A percentile compares a stretch with the other conserved stretches of the same genome.
These are phyloP conservation scores for Sporisorium scitamineum DNA, from an alignment of 1,284 basidiomycete species.

Conservation along the genomic window DNA sequence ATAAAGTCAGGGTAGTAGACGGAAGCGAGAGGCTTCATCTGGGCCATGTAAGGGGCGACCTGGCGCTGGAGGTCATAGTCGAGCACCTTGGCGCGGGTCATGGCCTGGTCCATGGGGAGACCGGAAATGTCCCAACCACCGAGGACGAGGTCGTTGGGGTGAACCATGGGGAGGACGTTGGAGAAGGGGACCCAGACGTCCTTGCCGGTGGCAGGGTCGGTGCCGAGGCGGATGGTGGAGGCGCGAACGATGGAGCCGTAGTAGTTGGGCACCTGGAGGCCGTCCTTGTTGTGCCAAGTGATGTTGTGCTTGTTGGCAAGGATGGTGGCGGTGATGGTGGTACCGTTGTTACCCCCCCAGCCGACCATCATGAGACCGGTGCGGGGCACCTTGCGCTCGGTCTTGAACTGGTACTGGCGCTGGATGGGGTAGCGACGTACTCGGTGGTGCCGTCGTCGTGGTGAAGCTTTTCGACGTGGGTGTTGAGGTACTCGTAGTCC, in stretches of 20 bases:
- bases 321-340: slow-evolving; percentile 92
- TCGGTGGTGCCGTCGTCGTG: slow-evolving; percentile 64
- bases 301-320: slow-evolving; percentile 97
- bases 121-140: slow-evolving; percentile 98
- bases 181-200: slow-evolving; percentile 93
- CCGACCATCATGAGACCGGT: slow-evolving; percentile 98
- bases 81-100: slow-evolving; percentile 92
- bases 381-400: slow-evolving; percentile 85
- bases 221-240: slow-evolving; percentile 91
- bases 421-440: slow-evolving; percentile 62
- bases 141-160: slow-evolving; percentile 96
- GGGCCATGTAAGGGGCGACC: slow-evolving; percentile 85
- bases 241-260: slow-evolving; percentile 81
- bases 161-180: slow-evolving; percentile 96
- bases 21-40: slow-evolving; percentile 87
- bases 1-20: slow-evolving; percentile 82
- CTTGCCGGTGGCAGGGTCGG: slow-evolving; percentile 84
- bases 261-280: slow-evolving; percentile 94
- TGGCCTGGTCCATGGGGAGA: slow-evolving; percentile 86
- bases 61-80: slow-evolving; percentile 98
- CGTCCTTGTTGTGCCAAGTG: slow-evolving; percentile 92
- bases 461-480: slow-evolving; percentile 63
- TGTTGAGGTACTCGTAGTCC: slow-evolving; percentile 67
- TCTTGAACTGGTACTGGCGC: slow-evolving; percentile 83
- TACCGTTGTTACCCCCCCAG: slow-evolving; percentile 96